Percentiles rank a stretch among this genome's conserved stretches.
phyloP scores from a whole-genome alignment of 2,329 filamentous ascomycete species.

The Arachnomyces sp. region DNA sequence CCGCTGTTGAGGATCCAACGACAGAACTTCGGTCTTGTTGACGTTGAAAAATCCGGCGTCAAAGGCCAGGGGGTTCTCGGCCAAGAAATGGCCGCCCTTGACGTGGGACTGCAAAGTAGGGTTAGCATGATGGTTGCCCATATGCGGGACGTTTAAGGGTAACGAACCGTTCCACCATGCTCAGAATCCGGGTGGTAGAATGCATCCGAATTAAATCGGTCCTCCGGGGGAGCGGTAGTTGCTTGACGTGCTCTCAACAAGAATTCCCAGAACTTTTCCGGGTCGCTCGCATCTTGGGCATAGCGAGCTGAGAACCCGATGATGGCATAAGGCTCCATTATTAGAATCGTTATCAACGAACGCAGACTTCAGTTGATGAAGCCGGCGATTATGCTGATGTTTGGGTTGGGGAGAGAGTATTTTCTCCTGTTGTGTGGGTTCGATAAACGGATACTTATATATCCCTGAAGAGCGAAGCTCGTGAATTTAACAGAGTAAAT shows the following conservation, averaged over 20 bases:
- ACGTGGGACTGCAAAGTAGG: slow-evolving; percentile 1
- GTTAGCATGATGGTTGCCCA: background rate
- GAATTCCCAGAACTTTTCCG: slow-evolving; percentile 28
- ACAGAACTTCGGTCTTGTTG: slow-evolving; percentile 9
- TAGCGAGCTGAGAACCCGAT: slow-evolving; percentile 28
- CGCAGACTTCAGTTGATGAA: too few relatives aligned
- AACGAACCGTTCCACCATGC: slow-evolving; percentile 25
- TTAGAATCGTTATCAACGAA: too few relatives aligned
- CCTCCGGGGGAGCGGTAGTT: slow-evolving; percentile 27
- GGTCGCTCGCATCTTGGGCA: slow-evolving; percentile 24
- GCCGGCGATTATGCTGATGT: too few relatives aligned
- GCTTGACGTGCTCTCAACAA: slow-evolving; percentile 24
- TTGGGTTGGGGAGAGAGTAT: too few relatives aligned
- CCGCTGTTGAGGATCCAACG: slow-evolving; percentile 16
- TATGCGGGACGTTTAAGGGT: background rate
- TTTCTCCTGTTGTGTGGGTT: too few relatives aligned
- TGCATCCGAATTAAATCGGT: slow-evolving; percentile 28
- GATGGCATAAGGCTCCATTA: slow-evolving; percentile 24
- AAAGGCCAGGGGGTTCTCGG: slow-evolving; percentile 6
- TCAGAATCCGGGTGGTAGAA: slow-evolving; percentile 33
- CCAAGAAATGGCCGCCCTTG: slow-evolving; percentile 6
- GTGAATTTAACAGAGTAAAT: too few relatives aligned
- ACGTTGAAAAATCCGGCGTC: slow-evolving; percentile 9
- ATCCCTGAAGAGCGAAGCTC: too few relatives aligned
- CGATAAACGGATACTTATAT: too few relatives aligned